phyloP scores from a whole-genome alignment of 352 stramenopile genomes.

The Phytopythium vexans region DNA sequence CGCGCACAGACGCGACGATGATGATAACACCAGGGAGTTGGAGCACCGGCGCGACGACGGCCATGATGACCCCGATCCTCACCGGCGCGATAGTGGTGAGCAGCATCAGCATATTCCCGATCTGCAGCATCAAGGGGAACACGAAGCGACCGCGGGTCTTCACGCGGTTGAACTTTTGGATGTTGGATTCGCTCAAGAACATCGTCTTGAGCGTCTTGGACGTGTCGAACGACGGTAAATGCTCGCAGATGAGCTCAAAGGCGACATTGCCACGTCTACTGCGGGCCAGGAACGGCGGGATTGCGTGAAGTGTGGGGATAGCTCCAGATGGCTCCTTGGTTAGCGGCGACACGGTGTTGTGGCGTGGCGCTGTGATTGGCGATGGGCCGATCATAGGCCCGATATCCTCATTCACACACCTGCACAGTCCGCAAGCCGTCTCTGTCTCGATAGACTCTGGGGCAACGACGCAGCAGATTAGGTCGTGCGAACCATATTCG shows the following conservation, averaged over 20 bases:
- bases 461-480: too few species aligned
- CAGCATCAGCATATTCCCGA: conserved; percentile 21
- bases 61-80: conserved; percentile 7
- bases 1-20: conserved; percentile 15
- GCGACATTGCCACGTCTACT: too few species aligned
- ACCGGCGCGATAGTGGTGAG: conserved; percentile 7
- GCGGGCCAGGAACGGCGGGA: too few species aligned
- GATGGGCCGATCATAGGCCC: too few species aligned
- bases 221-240: conserved; percentile 15
- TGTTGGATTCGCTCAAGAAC: conserved; percentile 9
- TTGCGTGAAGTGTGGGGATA: too few species aligned
- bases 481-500: too few species aligned
- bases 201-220: conserved; percentile 26
- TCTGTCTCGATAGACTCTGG: too few species aligned
- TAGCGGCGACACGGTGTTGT: too few species aligned
- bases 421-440: too few species aligned
- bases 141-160: conserved; percentile 5
- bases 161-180: conserved; percentile 14
- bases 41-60: conserved; percentile 15
- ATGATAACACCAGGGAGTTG: conserved; percentile 21
- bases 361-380: too few species aligned
- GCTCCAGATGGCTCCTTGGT: too few species aligned
- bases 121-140: conserved; percentile 12
- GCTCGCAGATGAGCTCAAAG: conserved; percentile 3
- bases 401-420: too few species aligned